Conservation (phyloP, 805 yeast species). For the Candida lessepsii region DNA sequence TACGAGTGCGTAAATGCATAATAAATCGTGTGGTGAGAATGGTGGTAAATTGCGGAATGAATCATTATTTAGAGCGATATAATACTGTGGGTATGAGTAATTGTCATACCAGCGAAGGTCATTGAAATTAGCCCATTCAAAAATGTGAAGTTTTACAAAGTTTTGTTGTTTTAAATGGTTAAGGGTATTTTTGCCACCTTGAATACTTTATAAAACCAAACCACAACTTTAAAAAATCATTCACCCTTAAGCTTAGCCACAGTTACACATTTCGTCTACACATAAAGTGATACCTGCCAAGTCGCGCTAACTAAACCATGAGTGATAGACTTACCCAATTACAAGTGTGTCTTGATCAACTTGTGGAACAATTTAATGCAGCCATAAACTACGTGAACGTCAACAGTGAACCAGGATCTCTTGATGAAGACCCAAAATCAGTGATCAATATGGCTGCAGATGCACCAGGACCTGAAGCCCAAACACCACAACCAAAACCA, state of each 20-base stretch:
- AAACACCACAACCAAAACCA: slow-evolving; percentile 13
- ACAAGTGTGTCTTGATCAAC: slow-evolving; percentile 82
- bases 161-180: background rate
- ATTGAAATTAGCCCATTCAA: background rate
- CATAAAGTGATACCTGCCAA: no score
- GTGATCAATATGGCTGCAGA: slow-evolving; percentile 62
- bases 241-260: no score
- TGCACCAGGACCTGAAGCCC: slow-evolving; percentile 47
- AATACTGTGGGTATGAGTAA: background rate
- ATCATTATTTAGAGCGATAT: no score
- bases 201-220: no score
- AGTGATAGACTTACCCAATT: slow-evolving; percentile 87
- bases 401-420: slow-evolving; percentile 35
- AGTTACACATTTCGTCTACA: no score
- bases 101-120: slow-evolving; percentile 1
- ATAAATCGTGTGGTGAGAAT: no score
- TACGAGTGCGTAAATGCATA: no score
- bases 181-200: no score
- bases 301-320: slow-evolving; percentile 39
- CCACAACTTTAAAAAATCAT: no score
- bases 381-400: slow-evolving; percentile 65
- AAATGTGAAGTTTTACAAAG: background rate
- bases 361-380: slow-evolving; percentile 77
- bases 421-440: slow-evolving; percentile 64
- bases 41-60: background rate